Evolutionary conservation across 2,329 filamentous ascomycete species (phyloP).

Genomic region (Aspergillus thermomutatus): DNA sequence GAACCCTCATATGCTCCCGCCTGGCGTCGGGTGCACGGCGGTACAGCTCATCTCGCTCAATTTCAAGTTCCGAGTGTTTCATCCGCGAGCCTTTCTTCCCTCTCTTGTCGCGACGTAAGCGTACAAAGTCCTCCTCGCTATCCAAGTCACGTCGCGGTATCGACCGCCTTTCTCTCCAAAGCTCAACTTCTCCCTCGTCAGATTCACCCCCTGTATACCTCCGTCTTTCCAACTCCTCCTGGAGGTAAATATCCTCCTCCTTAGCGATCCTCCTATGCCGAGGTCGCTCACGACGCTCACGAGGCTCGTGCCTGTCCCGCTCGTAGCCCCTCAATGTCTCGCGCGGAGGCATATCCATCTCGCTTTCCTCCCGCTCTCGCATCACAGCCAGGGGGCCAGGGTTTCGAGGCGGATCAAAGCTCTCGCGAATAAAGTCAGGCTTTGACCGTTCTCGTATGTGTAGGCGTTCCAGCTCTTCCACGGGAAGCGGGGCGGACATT

Average conservation of each 20-base stretch:
- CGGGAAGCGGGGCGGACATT: slow-evolving; percentile 38
- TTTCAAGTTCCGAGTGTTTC: slow-evolving; percentile 3
- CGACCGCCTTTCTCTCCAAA: slow-evolving; percentile 4
- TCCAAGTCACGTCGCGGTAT: slow-evolving; percentile 5
- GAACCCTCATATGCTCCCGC: slow-evolving; percentile 7
- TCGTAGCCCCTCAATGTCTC: slow-evolving; percentile 7
- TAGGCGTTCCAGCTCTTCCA: slow-evolving; percentile 40
- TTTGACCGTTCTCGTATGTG: slow-evolving; percentile 37
- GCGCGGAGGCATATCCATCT: slow-evolving; percentile 13
- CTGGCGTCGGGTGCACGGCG: slow-evolving; percentile 1
- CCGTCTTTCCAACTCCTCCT: slow-evolving; percentile 7
- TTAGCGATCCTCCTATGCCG: slow-evolving; percentile 1
- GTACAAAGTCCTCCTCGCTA: slow-evolving; percentile 3
- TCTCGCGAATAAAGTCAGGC: slow-evolving; percentile 32
- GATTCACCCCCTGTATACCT: slow-evolving; percentile 13
- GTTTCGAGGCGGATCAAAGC: slow-evolving; percentile 24
- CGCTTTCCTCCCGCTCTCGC: slow-evolving; percentile 25
- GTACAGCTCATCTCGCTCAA: slow-evolving; percentile 6
- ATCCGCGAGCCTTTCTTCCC: slow-evolving; percentile 1
- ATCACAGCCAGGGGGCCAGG: slow-evolving; percentile 8
- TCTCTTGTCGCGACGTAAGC: slow-evolving; percentile 7
- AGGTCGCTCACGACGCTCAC: neutral
- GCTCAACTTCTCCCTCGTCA: slow-evolving; percentile 7
- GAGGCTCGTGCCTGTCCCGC: neutral
- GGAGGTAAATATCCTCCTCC: slow-evolving; percentile 8